Percentiles rank a stretch among this genome's conserved stretches.
Conservation (phyloP, 108 stramenopile species). For the Nitzschia sp. region DNA sequence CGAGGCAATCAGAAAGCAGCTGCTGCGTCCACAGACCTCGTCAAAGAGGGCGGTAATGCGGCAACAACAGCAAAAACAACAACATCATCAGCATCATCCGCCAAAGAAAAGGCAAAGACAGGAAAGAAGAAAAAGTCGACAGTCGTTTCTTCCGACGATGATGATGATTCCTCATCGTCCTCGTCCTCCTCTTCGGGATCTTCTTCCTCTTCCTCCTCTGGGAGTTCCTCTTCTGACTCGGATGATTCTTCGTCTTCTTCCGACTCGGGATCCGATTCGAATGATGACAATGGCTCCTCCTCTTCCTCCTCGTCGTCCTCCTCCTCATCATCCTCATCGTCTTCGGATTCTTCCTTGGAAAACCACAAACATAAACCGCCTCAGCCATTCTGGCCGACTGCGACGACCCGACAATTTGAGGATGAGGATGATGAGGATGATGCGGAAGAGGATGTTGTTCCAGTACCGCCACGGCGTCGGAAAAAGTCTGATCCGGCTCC, state of each 20-base stretch:
- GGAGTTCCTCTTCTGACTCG: constrained; percentile 1
- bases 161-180: neutral
- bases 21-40: too few relatives aligned
- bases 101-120: neutral
- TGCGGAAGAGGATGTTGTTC: neutral
- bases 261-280: neutral
- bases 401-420: neutral
- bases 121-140: neutral
- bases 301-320: neutral
- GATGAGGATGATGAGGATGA: neutral
- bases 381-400: neutral
- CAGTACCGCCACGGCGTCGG: neutral
- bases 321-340: constrained; percentile 11
- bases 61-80: neutral
- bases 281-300: neutral
- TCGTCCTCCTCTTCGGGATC: neutral
- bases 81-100: neutral
- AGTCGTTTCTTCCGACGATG: neutral
- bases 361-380: neutral
- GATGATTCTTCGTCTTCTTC: constrained; percentile 1
- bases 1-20: neutral
- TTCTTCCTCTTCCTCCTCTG: neutral
- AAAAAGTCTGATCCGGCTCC: neutral
- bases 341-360: neutral
- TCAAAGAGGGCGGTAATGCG: neutral